phyloP scores from a whole-genome alignment of 805 yeast species.

The Lachancea sp. region DNA sequence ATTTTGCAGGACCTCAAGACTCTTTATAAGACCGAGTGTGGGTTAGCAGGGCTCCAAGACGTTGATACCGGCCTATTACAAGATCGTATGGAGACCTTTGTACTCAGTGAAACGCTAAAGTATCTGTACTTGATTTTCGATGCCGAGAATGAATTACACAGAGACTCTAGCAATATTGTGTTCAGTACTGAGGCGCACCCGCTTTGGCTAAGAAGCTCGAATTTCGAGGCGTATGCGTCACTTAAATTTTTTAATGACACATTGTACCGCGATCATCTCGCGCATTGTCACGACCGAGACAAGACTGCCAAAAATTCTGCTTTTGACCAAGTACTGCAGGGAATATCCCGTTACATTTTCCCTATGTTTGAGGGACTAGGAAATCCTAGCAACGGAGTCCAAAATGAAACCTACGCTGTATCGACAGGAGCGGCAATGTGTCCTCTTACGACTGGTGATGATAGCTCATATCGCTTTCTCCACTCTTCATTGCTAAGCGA shows the following conservation, averaged over 20 bases:
- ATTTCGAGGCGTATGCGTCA: conserved; percentile 26
- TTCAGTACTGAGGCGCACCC: conserved; percentile 94
- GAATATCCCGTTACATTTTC: neutral
- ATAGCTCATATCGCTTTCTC: neutral
- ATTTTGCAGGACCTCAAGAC: conserved; percentile 50
- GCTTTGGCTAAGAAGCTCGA: conserved; percentile 52
- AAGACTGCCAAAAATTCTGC: neutral
- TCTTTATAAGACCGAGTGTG: conserved; percentile 58
- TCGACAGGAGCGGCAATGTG: neutral
- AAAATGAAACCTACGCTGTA: neutral
- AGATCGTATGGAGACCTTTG: conserved; percentile 89
- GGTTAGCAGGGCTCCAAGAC: conserved; percentile 73
- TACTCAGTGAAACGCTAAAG: conserved; percentile 79
- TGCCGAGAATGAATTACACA: conserved; percentile 51
- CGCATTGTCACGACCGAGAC: neutral
- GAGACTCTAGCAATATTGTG: conserved; percentile 35
- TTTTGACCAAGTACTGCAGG: neutral
- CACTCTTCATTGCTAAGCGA: conserved; percentile 3
- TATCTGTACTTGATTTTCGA: conserved; percentile 78
- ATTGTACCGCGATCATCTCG: neutral
- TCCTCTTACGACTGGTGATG: neutral
- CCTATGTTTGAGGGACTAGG: neutral
- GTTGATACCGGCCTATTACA: conserved; percentile 55
- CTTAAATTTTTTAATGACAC: conserved; percentile 20
- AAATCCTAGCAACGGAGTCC: neutral